Evolutionary conservation across 1,284 basidiomycete species (phyloP).

Genomic region (Peniophora sp.): DNA sequence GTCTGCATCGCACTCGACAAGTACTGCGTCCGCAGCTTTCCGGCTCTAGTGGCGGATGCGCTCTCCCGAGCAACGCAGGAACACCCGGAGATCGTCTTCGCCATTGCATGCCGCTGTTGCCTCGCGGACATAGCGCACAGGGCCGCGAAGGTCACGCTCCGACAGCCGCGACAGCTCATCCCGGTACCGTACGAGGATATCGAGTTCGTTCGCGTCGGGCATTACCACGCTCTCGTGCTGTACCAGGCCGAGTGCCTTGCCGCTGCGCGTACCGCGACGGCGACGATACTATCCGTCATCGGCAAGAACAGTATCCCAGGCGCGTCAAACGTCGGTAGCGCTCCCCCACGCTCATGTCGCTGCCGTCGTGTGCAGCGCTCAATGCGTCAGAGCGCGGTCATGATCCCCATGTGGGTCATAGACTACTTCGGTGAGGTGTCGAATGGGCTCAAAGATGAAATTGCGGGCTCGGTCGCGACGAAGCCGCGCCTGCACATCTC

Average conservation of each 20-base stretch:
- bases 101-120: neutral
- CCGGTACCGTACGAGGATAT: neutral
- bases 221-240: neutral
- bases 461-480: no score
- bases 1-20: conserved; percentile 5
- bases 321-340: no score
- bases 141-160: neutral
- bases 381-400: neutral
- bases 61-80: neutral
- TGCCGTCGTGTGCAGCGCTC: neutral
- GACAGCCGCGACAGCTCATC: neutral
- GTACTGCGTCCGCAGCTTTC: conserved; percentile 4
- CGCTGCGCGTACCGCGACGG: neutral
- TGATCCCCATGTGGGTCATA: neutral
- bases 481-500: no score
- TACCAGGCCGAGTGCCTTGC: neutral
- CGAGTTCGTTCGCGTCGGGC: neutral
- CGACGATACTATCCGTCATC: neutral
- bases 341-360: neutral
- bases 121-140: neutral
- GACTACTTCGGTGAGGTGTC: neutral
- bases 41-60: neutral
- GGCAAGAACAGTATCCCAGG: no score
- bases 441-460: no score
- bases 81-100: neutral